These are phyloP conservation scores for Colletotrichum somersetense DNA, from an alignment of 2,329 filamentous ascomycete genomes.

Conservation along the genomic window DNA sequence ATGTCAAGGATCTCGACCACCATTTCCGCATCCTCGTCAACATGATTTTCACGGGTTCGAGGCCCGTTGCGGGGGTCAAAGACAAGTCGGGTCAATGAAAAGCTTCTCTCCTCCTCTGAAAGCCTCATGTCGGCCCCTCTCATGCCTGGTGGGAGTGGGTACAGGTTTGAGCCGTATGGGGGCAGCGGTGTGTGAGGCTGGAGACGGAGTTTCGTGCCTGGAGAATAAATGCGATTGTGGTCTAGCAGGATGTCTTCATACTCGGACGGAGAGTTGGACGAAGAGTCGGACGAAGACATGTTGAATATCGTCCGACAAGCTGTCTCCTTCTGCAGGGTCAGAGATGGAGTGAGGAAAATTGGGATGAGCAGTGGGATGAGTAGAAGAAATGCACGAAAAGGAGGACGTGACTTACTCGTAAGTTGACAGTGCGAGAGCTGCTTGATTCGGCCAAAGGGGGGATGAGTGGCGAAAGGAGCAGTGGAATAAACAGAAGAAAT, in stretches of 20 bases:
- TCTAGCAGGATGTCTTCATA: background rate
- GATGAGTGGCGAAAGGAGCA: too few relatives aligned
- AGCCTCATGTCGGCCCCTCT: conserved; percentile 9
- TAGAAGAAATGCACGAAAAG: too few relatives aligned
- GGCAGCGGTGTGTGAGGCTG: background rate
- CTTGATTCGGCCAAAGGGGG: too few relatives aligned
- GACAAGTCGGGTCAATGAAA: background rate
- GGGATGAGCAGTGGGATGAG: too few relatives aligned
- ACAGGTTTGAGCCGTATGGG: conserved; percentile 8
- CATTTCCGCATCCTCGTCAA: background rate
- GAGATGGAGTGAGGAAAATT: too few relatives aligned
- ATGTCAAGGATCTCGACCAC: conserved; percentile 9
- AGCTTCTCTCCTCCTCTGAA: background rate
- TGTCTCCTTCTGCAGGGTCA: background rate
- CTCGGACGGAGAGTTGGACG: too few relatives aligned
- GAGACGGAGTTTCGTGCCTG: conserved; percentile 8
- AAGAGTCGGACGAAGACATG: conserved; percentile 2
- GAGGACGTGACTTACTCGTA: too few relatives aligned
- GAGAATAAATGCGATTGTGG: background rate
- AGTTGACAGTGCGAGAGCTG: too few relatives aligned
- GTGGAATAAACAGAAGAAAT: too few relatives aligned
- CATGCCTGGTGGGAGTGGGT: background rate
- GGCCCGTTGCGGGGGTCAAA: conserved; percentile 3
- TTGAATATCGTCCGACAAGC: too few relatives aligned
- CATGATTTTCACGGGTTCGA: background rate